A percentile compares a stretch with the other conserved stretches of the same genome.
These are phyloP conservation scores for Apiospora koreana DNA, from an alignment of 2,329 filamentous ascomycete species.

Conservation along the genomic window DNA sequence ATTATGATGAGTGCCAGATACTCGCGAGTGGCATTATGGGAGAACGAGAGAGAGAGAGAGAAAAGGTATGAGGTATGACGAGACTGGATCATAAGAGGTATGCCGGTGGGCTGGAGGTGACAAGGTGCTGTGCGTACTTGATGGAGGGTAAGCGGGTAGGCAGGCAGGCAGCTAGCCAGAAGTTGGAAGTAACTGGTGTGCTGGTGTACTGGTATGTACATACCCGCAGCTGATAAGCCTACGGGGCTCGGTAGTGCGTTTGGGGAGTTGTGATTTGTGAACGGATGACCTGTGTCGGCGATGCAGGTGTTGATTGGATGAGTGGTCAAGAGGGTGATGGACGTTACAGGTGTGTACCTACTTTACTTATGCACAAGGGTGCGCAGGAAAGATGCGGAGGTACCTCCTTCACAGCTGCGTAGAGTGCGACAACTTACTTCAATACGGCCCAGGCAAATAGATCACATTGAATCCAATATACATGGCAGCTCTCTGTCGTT, in stretches of 20 bases:
- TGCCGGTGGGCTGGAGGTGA: background rate
- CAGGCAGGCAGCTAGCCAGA: background rate
- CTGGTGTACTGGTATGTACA: background rate
- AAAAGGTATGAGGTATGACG: background rate
- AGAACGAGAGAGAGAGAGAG: background rate
- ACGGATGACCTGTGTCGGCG: slow-evolving; percentile 15
- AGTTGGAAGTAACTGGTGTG: background rate
- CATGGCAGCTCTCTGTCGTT: background rate
- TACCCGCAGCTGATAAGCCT: background rate
- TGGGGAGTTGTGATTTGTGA: background rate
- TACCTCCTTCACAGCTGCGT: background rate
- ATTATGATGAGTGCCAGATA: background rate
- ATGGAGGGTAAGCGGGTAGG: slow-evolving; percentile 4
- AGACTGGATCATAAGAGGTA: background rate
- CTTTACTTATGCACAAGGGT: background rate
- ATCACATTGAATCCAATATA: too few relatives aligned
- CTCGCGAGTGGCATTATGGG: background rate
- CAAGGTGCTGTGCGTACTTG: background rate
- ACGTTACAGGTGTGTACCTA: background rate
- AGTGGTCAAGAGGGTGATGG: background rate
- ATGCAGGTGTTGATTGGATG: slow-evolving; percentile 7
- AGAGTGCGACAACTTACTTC: background rate
- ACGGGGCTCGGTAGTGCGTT: background rate
- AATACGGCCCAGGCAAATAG: too few relatives aligned
- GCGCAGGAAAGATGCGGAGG: background rate